Evolutionary conservation across 2,329 filamentous ascomycete genomes (phyloP).

Genomic region (Penicillium sp.): DNA sequence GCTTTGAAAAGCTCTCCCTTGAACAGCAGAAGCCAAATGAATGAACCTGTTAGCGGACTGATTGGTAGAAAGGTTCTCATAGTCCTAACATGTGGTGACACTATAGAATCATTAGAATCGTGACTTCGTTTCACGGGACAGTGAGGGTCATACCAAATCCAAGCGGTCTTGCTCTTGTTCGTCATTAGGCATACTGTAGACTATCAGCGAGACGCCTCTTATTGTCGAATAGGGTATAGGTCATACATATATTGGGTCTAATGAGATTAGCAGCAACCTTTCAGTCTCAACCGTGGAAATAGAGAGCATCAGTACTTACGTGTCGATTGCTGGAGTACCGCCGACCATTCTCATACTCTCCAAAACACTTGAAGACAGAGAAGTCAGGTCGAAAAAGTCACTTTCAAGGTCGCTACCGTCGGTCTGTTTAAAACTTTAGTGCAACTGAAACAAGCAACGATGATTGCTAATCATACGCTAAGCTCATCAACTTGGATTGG

Average conservation of each 20-base stretch:
- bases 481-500: not conserved
- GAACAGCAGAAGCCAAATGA: not conserved
- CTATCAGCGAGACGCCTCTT: not conserved
- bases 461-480: not conserved
- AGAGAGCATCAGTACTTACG: not conserved
- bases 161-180: not conserved
- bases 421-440: not conserved
- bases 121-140: not conserved
- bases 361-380: not conserved
- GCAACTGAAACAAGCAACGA: not conserved
- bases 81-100: not conserved
- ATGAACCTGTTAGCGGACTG: not conserved
- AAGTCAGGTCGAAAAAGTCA: not conserved
- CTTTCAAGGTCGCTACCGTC: not conserved
- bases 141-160: not conserved
- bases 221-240: not conserved
- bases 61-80: too few relatives aligned
- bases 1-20: not conserved
- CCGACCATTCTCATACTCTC: slow-evolving; percentile 2
- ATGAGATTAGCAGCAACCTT: not conserved
- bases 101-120: not conserved
- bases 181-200: not conserved
- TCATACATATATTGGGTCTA: not conserved
- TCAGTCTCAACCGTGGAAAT: not conserved
- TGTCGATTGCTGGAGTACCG: not conserved